Evolutionary conservation across 192 early-diverging fungal species (phyloP).

Genomic region (Anaeromyces robustus): DNA sequence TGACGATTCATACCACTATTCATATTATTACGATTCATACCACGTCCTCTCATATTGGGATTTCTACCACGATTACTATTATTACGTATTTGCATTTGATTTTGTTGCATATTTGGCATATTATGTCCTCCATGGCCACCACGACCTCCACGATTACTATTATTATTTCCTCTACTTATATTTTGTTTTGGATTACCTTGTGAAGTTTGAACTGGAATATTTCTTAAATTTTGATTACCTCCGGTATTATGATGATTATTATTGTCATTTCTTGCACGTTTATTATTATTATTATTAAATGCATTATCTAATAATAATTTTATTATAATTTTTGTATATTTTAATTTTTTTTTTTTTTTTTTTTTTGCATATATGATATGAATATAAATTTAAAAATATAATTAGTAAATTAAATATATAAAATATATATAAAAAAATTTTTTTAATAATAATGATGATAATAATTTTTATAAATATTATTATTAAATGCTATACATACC

Average conservation of each 20-base stretch:
- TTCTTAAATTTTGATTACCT: neutral
- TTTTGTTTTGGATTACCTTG: neutral
- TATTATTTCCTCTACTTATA: neutral
- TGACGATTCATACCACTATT: neutral
- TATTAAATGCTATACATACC: too few species aligned
- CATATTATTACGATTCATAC: neutral
- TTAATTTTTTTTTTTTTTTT: too few species aligned
- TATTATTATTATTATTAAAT: neutral
- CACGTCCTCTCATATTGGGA: neutral
- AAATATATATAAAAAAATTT: too few species aligned
- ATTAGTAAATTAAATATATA: too few species aligned
- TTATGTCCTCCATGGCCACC: neutral
- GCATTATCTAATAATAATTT: neutral
- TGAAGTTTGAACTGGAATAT: too few species aligned
- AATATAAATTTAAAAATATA: too few species aligned
- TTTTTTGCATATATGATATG: too few species aligned
- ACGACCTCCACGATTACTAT: neutral
- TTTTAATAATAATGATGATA: too few species aligned
- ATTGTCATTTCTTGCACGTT: neutral
- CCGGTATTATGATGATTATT: neutral
- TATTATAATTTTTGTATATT: too few species aligned
- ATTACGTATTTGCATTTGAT: neutral
- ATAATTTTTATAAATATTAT: too few species aligned
- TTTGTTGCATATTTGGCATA: neutral
- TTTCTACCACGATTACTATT: neutral